Evolutionary conservation across 495 filamentous ascomycete genomes (phyloP), one percentile per base, ranked within the genome.

Genomic region (Achaetomiella virescens): DNA sequence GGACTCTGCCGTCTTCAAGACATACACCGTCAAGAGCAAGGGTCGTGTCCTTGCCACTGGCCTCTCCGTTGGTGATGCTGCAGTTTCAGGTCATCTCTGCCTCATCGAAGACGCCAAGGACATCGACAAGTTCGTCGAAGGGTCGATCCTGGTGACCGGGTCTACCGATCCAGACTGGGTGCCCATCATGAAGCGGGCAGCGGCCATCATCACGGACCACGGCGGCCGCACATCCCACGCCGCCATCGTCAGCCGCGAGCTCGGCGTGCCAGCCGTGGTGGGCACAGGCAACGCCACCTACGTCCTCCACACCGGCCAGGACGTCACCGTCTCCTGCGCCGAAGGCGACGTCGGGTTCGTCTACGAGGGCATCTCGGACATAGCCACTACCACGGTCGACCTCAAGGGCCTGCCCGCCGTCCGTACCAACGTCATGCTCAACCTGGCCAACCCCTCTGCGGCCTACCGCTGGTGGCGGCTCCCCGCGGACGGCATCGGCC

Each of bases 201-300:
- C 52, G 2, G 70, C 65, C 18, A 68, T 72, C 24, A 47, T 72
- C 56, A 72, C 68, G 9, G 70, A 72, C 59, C 70, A 72, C 17
- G 70, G 70, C 24, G 70, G 70, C n/a, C 65, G 68, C 11, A 72
- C 70, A 6, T 72, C 70, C 7, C 70, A 72, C 55, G 70, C 70
- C 15, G 70, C 70, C 17, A 72, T 72, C 47, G 65, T 72, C 52
- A 72, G 70, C 53, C 70, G 70, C 31, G 70, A 72, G 36, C 63
- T 72, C 3, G 70, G 70, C 8, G 49, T 72, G 21, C 70, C 70
- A 0, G 68, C 66, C 3, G 55, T 71, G 8, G 66, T 72, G 4
- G 70, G 70, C 42, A 67, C 68, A 0, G 58, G 53, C 4, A 54
- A 67, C 35, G 66, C 66, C 15, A 71, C 70, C 5, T 71, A 66